Base-by-base conservation (phyloP, 2,329 filamentous ascomycete genomes). In the Sordariomycetes sp. region DNA sequence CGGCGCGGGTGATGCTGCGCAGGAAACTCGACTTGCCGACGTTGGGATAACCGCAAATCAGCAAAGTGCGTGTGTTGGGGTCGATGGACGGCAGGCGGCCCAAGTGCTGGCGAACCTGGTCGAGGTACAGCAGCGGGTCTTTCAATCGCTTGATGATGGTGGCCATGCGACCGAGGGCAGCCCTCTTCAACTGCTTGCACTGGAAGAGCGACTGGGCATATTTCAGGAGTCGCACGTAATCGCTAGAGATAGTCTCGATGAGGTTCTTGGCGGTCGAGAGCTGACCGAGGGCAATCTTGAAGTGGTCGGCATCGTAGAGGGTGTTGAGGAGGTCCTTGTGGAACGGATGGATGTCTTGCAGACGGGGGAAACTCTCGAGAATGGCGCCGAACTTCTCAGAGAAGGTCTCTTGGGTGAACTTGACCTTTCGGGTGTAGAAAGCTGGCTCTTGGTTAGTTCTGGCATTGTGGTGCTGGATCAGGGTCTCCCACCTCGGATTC, bases 71-170 rank as follows among this genome's bases (percentile, higher is more conserved):
- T 25, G 92, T 98, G 57, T 94, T 98, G 38, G 92, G 92, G 58
- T 98, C 93, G 58, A 98, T 98, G n/a, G 88, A 80, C 5, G 92
- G 93, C 45, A 98, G 78, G 82, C 92, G 88, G 41, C 90, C 92
- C 54, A 98, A 70, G 68, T 98, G 93, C 68, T 96, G 90, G 47
- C 92, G 81, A 37, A 64, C 60, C 51, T 96, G 88, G 63, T 98
- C 92, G 39, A 98, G 78, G 60, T 96, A 98, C 43, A 93, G 71
- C 32, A 98, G 75, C 36, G 92, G 86, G 49, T 98, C 92, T 64
- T 94, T 95, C 42, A 98, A 68, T 43, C 88, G 79, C 68, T 87
- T 92, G 66, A 86, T 86, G 50, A 98, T 86, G 14, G 92, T 98
- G 44, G 90, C 92, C 92, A 98, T 96, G 55, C 92, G 87, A 70